phyloP scores from a whole-genome alignment of 2,329 filamentous ascomycete species.

The Laburnicola sp. region DNA sequence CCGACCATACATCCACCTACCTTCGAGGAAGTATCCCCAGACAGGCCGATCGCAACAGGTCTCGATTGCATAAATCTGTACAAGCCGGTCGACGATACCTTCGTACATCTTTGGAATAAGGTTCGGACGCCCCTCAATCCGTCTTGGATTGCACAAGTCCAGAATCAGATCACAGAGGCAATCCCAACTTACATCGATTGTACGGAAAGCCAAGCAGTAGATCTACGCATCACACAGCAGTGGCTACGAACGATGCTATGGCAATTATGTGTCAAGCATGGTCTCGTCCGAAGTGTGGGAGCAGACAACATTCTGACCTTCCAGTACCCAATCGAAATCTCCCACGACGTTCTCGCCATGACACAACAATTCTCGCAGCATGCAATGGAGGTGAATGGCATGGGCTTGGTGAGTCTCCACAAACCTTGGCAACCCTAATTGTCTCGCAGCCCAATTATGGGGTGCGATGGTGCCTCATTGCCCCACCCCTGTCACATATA shows the following conservation, averaged over 20 bases:
- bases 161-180: constrained; percentile 56
- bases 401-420: constrained; percentile 65
- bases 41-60: constrained; percentile 59
- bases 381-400: constrained; percentile 73
- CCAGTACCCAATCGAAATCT: constrained; percentile 64
- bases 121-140: constrained; percentile 51
- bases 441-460: constrained; percentile 5
- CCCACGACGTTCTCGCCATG: constrained; percentile 62
- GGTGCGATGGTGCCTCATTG: too few relatives aligned
- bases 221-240: constrained; percentile 70
- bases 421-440: constrained; percentile 14
- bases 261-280: constrained; percentile 69
- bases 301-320: constrained; percentile 64
- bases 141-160: constrained; percentile 52
- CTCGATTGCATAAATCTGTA: constrained; percentile 65
- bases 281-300: constrained; percentile 63
- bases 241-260: constrained; percentile 73
- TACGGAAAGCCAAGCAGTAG: constrained; percentile 69
- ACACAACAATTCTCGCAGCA: constrained; percentile 71
- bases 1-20: constrained; percentile 61
- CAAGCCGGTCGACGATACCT: constrained; percentile 65
- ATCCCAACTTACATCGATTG: constrained; percentile 59
- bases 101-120: constrained; percentile 67
- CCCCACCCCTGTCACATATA: neutral
- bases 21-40: constrained; percentile 55